A percentile compares a stretch with the other conserved stretches of the same genome.
These are phyloP conservation scores for Pouteria glomerata DNA, from an alignment of 148 eudicot genomes.

Conservation along the genomic window DNA sequence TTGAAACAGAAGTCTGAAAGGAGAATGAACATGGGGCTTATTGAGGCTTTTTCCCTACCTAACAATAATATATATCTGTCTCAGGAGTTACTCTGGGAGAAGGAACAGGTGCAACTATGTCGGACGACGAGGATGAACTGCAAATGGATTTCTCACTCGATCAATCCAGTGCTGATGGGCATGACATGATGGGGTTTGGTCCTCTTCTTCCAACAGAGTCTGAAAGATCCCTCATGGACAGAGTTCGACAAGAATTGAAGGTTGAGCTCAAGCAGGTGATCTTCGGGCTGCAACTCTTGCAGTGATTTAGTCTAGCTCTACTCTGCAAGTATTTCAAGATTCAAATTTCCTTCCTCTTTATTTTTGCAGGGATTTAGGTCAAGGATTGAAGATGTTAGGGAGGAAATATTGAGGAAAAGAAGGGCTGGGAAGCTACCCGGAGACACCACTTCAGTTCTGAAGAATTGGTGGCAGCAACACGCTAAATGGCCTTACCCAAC, in stretches of 20 bases:
- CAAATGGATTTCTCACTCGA: conserved; percentile 68
- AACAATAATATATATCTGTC: too few relatives aligned
- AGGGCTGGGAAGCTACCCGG: conserved; percentile 97
- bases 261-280: conserved; percentile 88
- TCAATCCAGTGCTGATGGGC: conserved; percentile 43
- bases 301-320: too few relatives aligned
- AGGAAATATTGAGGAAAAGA: conserved; percentile 88
- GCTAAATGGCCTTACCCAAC: conserved; percentile 99
- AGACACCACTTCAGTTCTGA: conserved; percentile 93
- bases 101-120: conserved; percentile 85
- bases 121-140: conserved; percentile 90
- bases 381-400: conserved; percentile 93
- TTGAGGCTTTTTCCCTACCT: too few relatives aligned
- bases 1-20: neutral
- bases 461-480: conserved; percentile 96
- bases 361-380: conserved; percentile 92
- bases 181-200: conserved; percentile 94
- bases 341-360: too few relatives aligned
- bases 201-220: conserved; percentile 91
- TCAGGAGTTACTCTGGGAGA: conserved; percentile 66
- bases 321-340: too few relatives aligned
- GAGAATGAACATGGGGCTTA: neutral
- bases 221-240: conserved; percentile 89
- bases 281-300: too few relatives aligned
- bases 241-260: conserved; percentile 93